Base-by-base conservation (phyloP, 306 rosid species). In the Quercus dentata region DNA sequence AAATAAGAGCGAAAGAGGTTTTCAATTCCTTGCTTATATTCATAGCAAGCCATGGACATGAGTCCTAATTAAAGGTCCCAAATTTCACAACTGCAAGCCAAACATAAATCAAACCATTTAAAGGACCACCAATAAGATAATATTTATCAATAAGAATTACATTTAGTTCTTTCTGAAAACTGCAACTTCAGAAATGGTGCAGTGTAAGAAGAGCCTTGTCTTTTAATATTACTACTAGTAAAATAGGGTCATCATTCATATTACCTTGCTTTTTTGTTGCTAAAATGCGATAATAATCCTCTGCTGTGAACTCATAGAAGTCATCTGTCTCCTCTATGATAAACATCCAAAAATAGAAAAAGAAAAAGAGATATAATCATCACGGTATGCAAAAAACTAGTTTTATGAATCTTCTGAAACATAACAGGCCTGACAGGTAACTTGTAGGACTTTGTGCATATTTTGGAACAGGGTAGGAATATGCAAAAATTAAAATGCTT, bases 301-400 rank as follows among this genome's bases (percentile, higher is more conserved):
- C 94, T 0, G 95, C 80, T 3, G 97, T 89, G 71, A 94, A 94
- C 85, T 94, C 98, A 58, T 86, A 94, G 84, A 90, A 86, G 33
- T 86, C 95, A 31, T 87, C 92, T 5, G 86, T 14, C 86, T 85
- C 95, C 75, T 86, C 98, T 86, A 84, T 90, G 73, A 68, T 77
- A 30, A 23, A 74, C 74, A 83, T 74, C 70, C 56, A 12, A 57
- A 6, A 61, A 74, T 27, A 27, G 28, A 27, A 74, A 35, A 5
- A 58, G 56, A 56, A 85, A 58, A 57, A 18, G 31, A 28, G 38
- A 62, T 57, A 83, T 9, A 51, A 23, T 73, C 63, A 61, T 59
- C 74, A n/a, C 25, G 63, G 56, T 2, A 49, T 35, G 14, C 31
- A 3, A 71, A 75, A 15, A 18, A 31, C 14, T 52, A 35, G 57